Percentiles rank a stretch among this genome's conserved stretches.
Conservation (phyloP, 805 yeast genomes). For the Torulaspora quercuum region DNA sequence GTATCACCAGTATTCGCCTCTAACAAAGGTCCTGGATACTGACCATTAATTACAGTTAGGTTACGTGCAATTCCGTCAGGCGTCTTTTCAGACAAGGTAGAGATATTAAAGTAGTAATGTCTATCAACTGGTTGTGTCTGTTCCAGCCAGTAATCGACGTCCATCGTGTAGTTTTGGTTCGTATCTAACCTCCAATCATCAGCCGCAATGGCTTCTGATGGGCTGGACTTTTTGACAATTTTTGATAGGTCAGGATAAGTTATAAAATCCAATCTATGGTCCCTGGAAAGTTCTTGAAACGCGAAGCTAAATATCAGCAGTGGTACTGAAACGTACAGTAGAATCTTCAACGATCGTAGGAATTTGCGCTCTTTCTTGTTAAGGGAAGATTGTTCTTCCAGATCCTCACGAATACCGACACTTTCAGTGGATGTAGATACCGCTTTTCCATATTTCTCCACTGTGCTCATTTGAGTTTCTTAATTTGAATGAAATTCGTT, state of each 20-base stretch:
- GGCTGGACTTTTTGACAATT: slow-evolving; percentile 5
- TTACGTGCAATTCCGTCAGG: slow-evolving; percentile 36
- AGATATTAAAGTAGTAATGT: slow-evolving; percentile 25
- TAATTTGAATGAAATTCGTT: slow-evolving; percentile 5
- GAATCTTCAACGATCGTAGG: neutral
- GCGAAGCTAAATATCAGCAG: slow-evolving; percentile 8
- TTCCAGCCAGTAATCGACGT: slow-evolving; percentile 22
- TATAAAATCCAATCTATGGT: slow-evolving; percentile 4
- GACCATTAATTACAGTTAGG: slow-evolving; percentile 37
- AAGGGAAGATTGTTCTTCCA: slow-evolving; percentile 2
- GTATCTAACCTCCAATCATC: slow-evolving; percentile 31
- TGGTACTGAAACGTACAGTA: slow-evolving; percentile 4
- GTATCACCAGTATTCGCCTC: slow-evolving; percentile 46
- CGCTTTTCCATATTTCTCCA: neutral
- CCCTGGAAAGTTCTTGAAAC: slow-evolving; percentile 1
- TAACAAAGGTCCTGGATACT: slow-evolving; percentile 51
- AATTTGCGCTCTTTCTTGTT: slow-evolving; percentile 4
- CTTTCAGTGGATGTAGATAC: neutral
- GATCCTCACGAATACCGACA: neutral
- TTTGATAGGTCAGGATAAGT: slow-evolving; percentile 1
- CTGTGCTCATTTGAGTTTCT: neutral
- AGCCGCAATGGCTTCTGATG: neutral
- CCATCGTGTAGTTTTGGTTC: slow-evolving; percentile 25
- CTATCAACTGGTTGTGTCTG: slow-evolving; percentile 21
- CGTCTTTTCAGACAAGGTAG: slow-evolving; percentile 23